These are phyloP conservation scores for Aspergillus luchuensis DNA, from an alignment of 2,329 filamentous ascomycete genomes.

Conservation along the genomic window DNA sequence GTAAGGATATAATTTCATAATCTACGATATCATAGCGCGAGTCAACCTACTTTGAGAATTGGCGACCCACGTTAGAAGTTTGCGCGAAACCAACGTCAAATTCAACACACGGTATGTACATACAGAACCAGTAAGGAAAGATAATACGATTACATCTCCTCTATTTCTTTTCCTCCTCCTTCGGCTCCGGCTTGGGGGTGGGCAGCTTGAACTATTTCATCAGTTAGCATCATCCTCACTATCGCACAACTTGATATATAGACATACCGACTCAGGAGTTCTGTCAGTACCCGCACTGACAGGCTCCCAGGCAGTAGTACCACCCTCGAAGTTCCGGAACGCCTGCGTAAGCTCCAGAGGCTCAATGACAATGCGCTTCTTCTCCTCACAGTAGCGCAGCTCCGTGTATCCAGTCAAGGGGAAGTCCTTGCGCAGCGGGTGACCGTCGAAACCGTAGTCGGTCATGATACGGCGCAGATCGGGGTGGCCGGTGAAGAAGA, in stretches of 20 bases:
- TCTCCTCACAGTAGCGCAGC: constrained; percentile 97
- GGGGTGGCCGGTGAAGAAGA: constrained; percentile 94
- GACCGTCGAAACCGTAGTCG: constrained; percentile 97
- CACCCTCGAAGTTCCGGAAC: constrained; percentile 97
- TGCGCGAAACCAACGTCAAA: constrained; percentile 17
- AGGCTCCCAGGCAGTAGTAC: constrained; percentile 71
- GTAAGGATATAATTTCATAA: not conserved
- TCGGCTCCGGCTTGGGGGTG: constrained; percentile 90
- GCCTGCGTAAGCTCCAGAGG: constrained; percentile 96
- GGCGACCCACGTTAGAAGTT: not conserved
- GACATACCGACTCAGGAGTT: constrained; percentile 69
- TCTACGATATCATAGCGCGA: not conserved
- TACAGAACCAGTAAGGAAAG: constrained; percentile 35
- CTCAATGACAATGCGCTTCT: constrained; percentile 98
- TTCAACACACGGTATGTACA: constrained; percentile 40
- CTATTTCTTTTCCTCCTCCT: constrained; percentile 91
- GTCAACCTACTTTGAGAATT: not conserved
- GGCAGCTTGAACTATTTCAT: constrained; percentile 78
- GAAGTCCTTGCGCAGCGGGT: constrained; percentile 97
- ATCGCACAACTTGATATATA: not conserved
- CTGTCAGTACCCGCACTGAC: constrained; percentile 72
- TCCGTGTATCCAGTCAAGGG: constrained; percentile 97
- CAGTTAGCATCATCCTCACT: constrained; percentile 1
- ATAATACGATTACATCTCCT: constrained; percentile 40
- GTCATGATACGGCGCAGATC: constrained; percentile 98